Evolutionary conservation across 169 alveolate genomes (phyloP).

Genomic region (Cystoisospora suis): DNA sequence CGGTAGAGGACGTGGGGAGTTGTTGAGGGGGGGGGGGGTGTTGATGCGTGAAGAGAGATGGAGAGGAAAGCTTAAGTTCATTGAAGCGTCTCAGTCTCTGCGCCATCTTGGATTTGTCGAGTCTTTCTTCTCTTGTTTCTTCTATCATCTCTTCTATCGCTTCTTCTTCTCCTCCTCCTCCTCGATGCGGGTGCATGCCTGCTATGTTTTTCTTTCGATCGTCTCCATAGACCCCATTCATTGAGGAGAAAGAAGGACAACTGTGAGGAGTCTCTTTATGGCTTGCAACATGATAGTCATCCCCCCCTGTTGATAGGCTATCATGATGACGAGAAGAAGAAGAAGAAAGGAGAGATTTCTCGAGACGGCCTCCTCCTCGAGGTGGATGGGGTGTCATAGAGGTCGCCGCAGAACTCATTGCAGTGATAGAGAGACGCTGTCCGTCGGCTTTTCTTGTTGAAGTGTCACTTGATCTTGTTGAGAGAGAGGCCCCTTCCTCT

Average conservation of each 20-base stretch:
- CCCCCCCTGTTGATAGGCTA: too few species aligned
- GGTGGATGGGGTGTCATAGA: too few species aligned
- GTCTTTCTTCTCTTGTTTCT: neutral
- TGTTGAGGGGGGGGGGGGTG: neutral
- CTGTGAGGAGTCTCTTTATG: neutral
- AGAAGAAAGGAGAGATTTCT: too few species aligned
- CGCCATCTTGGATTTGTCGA: slow-evolving; percentile 6
- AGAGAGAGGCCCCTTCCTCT: too few species aligned
- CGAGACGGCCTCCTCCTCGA: too few species aligned
- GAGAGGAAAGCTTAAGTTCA: neutral
- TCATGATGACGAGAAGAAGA: too few species aligned
- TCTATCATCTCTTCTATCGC: neutral
- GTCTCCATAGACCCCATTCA: neutral
- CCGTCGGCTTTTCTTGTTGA: too few species aligned
- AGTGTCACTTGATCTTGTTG: too few species aligned
- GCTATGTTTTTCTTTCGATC: neutral
- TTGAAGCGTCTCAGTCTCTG: slow-evolving; percentile 34
- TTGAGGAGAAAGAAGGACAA: too few species aligned
- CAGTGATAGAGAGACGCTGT: too few species aligned
- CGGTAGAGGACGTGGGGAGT: neutral
- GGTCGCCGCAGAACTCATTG: too few species aligned
- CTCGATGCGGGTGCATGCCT: neutral
- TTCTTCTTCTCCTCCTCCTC: neutral
- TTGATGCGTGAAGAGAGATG: neutral
- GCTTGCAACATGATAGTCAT: too few species aligned